Base-by-base conservation (phyloP, 2,329 filamentous ascomycete genomes). In the Diaporthe capsici region DNA sequence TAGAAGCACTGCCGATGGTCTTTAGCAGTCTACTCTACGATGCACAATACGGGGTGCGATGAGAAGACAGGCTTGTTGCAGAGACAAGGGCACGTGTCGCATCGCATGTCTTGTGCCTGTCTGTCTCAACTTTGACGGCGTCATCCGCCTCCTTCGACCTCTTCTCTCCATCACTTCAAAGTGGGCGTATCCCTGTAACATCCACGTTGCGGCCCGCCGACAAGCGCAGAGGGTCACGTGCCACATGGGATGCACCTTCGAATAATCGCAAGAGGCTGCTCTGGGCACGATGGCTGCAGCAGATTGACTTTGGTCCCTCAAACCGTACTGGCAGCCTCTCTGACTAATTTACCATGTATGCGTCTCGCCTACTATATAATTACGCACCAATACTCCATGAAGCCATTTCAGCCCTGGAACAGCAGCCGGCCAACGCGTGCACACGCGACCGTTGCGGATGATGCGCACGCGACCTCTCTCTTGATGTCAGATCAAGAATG, bases 191-290 rank as follows among this genome's bases (percentile, higher is more conserved):
- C 65, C 65, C 65, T 70, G 65, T 49, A 70, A 2, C 22, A 53
- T 31, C 63, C 65, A 55, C 49, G 65, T 70, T 70, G 28, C 65
- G 65, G 65, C 65, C 65, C 65, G 65, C 65, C n/a, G 12, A 42
- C 49, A 70, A 70, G 65, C 49, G 65, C 31, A 20, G 22, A 2
- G 7, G n/a, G 49, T 70, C 65, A 70, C 65, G 65, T 70, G 65
- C 49, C 15, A 42, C 31, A 70, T 55, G 47, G 47, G 44, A 39
- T 68, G 44, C 63, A 68, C 44, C 63, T 68, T 51, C 13, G 44
- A n/a, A 68, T 68, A 51, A 51, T 68, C 31, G 63, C 63, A 37
- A 39, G 10, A 51, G 44, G 31, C 20, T 0, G 42, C 28, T 49
- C 44, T 12, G 44, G 10, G 17, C 44, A 37, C 12, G n/a, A 63